These are phyloP conservation scores for Zoysia pacifica DNA, from an alignment of 176 grass and related monocot genomes.

Conservation along the genomic window DNA sequence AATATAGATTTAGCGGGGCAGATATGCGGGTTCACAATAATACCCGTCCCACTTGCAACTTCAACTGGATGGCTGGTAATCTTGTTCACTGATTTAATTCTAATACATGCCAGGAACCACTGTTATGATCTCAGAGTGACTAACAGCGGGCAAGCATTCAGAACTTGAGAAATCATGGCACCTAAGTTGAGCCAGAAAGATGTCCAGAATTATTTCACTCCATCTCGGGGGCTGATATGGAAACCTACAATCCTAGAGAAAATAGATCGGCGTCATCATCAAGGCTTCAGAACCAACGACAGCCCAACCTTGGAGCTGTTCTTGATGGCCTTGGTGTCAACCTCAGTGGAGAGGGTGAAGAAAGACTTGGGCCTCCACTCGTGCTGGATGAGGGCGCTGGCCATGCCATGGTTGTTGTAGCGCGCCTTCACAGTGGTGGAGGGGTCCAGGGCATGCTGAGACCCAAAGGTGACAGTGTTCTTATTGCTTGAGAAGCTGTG, in stretches of 20 bases:
- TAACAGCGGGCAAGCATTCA: neutral
- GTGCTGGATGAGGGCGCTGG: slow-evolving; percentile 66
- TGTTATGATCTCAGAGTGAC: neutral
- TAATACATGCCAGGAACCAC: neutral
- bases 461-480: slow-evolving; percentile 52
- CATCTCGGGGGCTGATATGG: neutral
- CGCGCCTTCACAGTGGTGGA: slow-evolving; percentile 59
- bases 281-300: slow-evolving; percentile 61
- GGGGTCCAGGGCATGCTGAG: slow-evolving; percentile 52
- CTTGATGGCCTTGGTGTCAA: slow-evolving; percentile 44
- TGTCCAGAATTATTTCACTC: slow-evolving; percentile 30
- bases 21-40: no score
- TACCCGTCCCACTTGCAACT: no score
- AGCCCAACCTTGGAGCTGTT: slow-evolving; percentile 63
- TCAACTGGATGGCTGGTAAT: neutral
- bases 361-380: slow-evolving; percentile 60
- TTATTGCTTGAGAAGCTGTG: slow-evolving; percentile 60
- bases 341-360: slow-evolving; percentile 62
- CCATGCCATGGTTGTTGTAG: slow-evolving; percentile 60
- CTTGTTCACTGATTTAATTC: slow-evolving; percentile 12
- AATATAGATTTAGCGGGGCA: no score
- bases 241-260: slow-evolving; percentile 36
- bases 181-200: neutral
- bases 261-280: slow-evolving; percentile 48
- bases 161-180: slow-evolving; percentile 7